Base-by-base conservation (phyloP, 148 eudicot species). In the Rhododendron kiyosumense region DNA sequence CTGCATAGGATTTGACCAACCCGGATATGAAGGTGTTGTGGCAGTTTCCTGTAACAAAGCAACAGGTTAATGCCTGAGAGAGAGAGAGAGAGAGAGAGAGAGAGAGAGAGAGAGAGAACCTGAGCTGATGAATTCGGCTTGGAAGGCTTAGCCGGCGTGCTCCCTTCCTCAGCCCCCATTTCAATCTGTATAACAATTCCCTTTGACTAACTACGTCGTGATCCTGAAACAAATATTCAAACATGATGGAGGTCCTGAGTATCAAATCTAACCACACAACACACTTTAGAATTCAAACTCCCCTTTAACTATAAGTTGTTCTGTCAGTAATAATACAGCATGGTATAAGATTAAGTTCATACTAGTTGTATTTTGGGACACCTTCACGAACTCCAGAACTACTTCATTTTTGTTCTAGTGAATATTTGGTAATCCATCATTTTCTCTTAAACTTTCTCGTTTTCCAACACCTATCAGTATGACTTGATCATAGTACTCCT, bases 1-100 rank as follows among this genome's bases (percentile, higher is more conserved):
- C 98, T 96, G 98, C 94, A 96, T 90, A n/a, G 96, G 87, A 84
- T 91, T 92, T 86, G 92, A 86, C 98, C 98, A 93, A 87, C 94
- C 96, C 84, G 96, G 93, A 90, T 92, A 94, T 80, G 93, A 80
- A 78, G 94, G 92, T 45, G 89, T 73, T 78, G 92, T 34, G 82
- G 94, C 88, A 22, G 92, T 87, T 86, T 94, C 98, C 98, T 95
- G 91, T 26, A 90, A 89, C 77, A 89, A 79, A 79, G 15, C 83
- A 78, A 59, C 88, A 38, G 20, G 77, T 24, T 82, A 61, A 80
- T 30, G 78, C 12, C 45, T 41, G 45, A 69, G 59, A 49, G 87
- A 48, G 71, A 51, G 79, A 36, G 77, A 51, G 83, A 38, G 90
- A 79, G 51, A 74, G 73, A 46, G 41, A 34, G 48, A 52, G 48